Evolutionary conservation across 225 moss, liverwort and hornwort genomes (phyloP).

Genomic region (Polytrichum commune): DNA sequence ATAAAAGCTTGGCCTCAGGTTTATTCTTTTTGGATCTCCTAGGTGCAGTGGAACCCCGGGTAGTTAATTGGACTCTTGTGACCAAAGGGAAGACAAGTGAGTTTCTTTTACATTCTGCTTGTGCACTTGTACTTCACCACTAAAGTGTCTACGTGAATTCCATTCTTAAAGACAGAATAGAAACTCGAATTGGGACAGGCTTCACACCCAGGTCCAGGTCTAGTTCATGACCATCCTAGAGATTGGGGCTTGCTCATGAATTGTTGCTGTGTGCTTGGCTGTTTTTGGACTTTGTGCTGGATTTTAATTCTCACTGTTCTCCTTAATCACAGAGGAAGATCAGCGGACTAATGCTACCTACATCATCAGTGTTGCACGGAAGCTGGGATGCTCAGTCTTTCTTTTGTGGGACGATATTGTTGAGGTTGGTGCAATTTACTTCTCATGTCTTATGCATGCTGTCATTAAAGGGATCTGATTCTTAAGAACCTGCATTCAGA

Average conservation of each 20-base stretch:
- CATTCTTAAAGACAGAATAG: too few species aligned
- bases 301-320: neutral
- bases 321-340: conserved; percentile 51
- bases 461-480: neutral
- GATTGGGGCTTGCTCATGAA: too few species aligned
- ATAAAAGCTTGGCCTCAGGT: conserved; percentile 53
- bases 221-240: too few species aligned
- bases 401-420: conserved; percentile 69
- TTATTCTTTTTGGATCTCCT: conserved; percentile 58
- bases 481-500: neutral
- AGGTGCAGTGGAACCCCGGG: conserved; percentile 70
- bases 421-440: conserved; percentile 31
- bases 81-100: conserved; percentile 51
- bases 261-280: neutral
- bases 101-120: conserved; percentile 3
- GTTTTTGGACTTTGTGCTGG: neutral
- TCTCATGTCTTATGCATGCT: neutral
- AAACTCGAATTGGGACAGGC: too few species aligned
- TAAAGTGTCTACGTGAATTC: too few species aligned
- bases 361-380: conserved; percentile 64
- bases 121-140: too few species aligned
- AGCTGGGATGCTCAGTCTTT: conserved; percentile 66
- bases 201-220: too few species aligned
- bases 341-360: conserved; percentile 64
- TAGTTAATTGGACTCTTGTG: conserved; percentile 59